A percentile compares a stretch with the other conserved stretches of the same genome.
Evolutionary conservation across 345 rosid genomes (phyloP).

Genomic region (Acer negundo): DNA sequence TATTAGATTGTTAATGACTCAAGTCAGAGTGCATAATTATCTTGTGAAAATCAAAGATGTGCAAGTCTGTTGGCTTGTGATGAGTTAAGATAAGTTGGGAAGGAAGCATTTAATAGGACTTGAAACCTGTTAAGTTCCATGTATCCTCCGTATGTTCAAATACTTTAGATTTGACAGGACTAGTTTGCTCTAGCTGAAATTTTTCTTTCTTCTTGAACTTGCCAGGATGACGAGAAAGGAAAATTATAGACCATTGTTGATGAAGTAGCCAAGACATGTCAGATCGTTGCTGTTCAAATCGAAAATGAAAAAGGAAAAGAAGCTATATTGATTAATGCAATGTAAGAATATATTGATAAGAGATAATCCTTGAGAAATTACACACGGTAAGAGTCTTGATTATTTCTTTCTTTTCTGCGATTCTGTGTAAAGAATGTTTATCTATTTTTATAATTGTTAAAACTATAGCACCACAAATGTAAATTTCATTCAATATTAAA

Average conservation of each 20-base stretch:
- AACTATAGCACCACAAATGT: background rate
- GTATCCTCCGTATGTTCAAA: background rate
- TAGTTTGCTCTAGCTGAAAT: background rate
- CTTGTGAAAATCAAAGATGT: background rate
- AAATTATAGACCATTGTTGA: slow-evolving; percentile 21
- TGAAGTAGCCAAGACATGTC: background rate
- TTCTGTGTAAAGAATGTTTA: background rate
- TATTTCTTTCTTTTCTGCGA: background rate
- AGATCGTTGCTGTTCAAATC: background rate
- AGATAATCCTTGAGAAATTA: background rate
- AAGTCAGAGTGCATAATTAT: background rate
- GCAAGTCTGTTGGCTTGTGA: background rate
- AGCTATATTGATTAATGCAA: background rate
- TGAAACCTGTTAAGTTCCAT: background rate
- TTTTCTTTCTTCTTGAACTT: background rate
- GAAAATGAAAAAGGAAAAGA: background rate
- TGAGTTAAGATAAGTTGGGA: background rate
- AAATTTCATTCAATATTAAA: slow-evolving; percentile 4
- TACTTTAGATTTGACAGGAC: background rate
- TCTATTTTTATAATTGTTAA: background rate
- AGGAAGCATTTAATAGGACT: background rate
- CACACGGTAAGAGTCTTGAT: background rate
- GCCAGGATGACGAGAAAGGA: slow-evolving; percentile 53
- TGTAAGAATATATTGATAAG: background rate
- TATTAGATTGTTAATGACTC: background rate